These are phyloP conservation scores for Erysimum cheiranthoides DNA, from an alignment of 345 rosid genomes.

Conservation along the genomic window DNA sequence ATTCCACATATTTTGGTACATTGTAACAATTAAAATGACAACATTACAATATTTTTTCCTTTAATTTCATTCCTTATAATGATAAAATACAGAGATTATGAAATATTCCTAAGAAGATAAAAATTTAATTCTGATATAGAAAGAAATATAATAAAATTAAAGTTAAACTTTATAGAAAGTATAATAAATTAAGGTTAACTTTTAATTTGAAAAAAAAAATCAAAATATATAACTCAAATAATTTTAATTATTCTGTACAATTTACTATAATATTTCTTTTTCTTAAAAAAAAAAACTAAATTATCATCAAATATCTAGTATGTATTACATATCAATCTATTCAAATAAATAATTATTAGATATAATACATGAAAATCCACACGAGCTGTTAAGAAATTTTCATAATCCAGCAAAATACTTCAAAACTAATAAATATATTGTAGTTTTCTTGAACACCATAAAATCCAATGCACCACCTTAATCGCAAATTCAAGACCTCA, in stretches of 20 bases:
- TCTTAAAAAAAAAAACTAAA: neutral
- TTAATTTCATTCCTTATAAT: conserved; percentile 17
- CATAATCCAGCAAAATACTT: neutral
- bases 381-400: neutral
- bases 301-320: neutral
- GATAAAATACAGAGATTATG: neutral
- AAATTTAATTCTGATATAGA: neutral
- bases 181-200: neutral
- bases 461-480: conserved; percentile 1
- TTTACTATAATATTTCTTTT: neutral
- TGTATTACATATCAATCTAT: neutral
- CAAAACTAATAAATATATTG: neutral
- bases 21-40: conserved; percentile 9
- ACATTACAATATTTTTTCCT: neutral
- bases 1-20: conserved; percentile 10
- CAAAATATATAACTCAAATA: neutral
- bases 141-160: neutral
- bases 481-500: neutral
- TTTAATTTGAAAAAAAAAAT: neutral
- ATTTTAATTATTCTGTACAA: neutral
- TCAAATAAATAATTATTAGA: neutral
- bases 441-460: neutral
- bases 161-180: neutral
- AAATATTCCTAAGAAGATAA: neutral
- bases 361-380: neutral